Conservation (phyloP, 2,329 filamentous ascomycete species). For the Trichoderma koningiopsis region DNA sequence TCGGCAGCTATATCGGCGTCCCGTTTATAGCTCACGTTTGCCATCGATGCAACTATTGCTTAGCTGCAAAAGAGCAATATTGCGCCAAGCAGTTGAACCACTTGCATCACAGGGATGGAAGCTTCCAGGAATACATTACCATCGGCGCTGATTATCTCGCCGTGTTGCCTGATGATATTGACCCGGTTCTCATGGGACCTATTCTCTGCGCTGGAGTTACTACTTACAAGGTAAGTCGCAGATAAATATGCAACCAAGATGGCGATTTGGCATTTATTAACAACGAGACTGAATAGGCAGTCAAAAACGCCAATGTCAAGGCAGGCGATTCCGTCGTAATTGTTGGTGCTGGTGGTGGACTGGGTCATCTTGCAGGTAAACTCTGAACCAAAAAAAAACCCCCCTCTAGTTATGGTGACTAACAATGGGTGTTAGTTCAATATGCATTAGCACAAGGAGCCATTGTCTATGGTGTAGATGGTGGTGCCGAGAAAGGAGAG, state of each 20-base stretch:
- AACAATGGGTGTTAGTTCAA: conserved; percentile 18
- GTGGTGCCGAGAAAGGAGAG: conserved; percentile 25
- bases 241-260: rapidly evolving
- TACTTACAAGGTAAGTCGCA: conserved; percentile 27
- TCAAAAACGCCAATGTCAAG: conserved; percentile 28
- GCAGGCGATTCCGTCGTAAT: conserved; percentile 29
- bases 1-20: conserved; percentile 27
- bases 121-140: conserved; percentile 29
- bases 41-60: conserved; percentile 25
- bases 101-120: conserved; percentile 29
- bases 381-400: background rate
- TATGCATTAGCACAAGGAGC: conserved; percentile 28
- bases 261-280: background rate
- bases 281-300: conserved; percentile 14
- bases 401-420: background rate
- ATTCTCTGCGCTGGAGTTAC: conserved; percentile 28
- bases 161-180: conserved; percentile 26
- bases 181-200: conserved; percentile 23
- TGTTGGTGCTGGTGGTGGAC: conserved; percentile 26
- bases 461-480: conserved; percentile 26
- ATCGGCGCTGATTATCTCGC: conserved; percentile 26
- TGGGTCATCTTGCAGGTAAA: conserved; percentile 29
- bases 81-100: conserved; percentile 29
- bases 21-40: conserved; percentile 26
- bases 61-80: conserved; percentile 28